Evolutionary conservation across 2,329 filamentous ascomycete genomes (phyloP).

Genomic region (Aureobasidium mangrovei): DNA sequence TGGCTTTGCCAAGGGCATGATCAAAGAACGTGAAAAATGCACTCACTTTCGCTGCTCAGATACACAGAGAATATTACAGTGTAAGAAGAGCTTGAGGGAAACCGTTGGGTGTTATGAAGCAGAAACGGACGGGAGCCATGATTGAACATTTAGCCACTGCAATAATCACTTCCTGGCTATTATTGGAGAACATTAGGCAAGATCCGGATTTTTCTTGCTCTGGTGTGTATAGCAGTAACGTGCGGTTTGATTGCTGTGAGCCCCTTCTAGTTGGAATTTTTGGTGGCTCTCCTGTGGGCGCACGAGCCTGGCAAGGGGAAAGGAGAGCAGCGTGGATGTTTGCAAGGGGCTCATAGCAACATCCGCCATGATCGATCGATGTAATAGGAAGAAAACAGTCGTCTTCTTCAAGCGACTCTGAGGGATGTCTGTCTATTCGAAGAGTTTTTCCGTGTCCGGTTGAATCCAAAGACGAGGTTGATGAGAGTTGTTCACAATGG

Average conservation of each 20-base stretch:
- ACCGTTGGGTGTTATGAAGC: neutral
- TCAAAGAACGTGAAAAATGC: too few species aligned
- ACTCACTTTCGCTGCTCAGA: too few species aligned
- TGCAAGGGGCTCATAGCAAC: slow-evolving; percentile 10
- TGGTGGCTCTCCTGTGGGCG: neutral
- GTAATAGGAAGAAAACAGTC: neutral
- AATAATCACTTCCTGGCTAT: neutral
- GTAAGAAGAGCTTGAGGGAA: neutral
- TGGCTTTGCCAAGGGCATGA: neutral
- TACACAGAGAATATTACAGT: too few species aligned
- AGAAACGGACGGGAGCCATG: neutral
- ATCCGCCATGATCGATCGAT: slow-evolving; percentile 5
- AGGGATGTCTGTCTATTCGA: too few species aligned
- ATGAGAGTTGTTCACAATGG: too few species aligned
- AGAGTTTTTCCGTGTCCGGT: too few species aligned
- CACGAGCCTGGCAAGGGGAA: slow-evolving; percentile 11
- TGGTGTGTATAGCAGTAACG: neutral
- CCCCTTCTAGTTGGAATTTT: neutral
- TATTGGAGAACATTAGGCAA: neutral
- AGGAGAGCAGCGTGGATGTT: neutral
- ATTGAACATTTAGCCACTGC: neutral
- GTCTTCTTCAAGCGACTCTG: too few species aligned
- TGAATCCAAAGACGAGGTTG: too few species aligned
- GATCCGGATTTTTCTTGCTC: neutral
- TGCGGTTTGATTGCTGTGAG: slow-evolving; percentile 3